These are phyloP conservation scores for Trichoderma erinaceum DNA, from an alignment of 495 filamentous ascomycete genomes.

Conservation along the genomic window DNA sequence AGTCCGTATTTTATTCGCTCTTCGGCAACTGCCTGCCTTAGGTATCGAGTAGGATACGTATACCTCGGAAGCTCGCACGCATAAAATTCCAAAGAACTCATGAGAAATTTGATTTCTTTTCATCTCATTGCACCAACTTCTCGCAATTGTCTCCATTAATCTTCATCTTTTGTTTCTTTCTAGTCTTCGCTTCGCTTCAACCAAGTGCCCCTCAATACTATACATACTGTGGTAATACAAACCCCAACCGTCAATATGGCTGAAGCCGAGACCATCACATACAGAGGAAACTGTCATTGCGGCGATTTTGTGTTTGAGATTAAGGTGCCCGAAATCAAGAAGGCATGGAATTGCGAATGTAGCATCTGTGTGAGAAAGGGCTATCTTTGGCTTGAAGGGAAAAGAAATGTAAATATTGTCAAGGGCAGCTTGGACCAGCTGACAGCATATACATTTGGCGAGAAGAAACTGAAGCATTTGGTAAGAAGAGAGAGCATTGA, in stretches of 20 bases:
- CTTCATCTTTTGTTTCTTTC: neutral
- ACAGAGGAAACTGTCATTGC: slow-evolving; percentile 55
- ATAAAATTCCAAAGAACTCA: neutral
- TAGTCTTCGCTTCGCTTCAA: neutral
- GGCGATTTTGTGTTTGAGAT: slow-evolving; percentile 42
- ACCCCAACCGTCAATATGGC: slow-evolving; percentile 17
- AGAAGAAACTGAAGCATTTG: slow-evolving; percentile 29
- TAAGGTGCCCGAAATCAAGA: slow-evolving; percentile 37
- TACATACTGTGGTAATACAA: neutral
- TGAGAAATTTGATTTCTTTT: neutral
- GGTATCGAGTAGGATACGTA: neutral
- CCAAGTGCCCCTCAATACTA: neutral
- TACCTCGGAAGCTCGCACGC: neutral
- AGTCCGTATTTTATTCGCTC: no score
- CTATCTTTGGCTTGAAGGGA: slow-evolving; percentile 32
- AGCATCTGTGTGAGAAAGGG: slow-evolving; percentile 45
- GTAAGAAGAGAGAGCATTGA: slow-evolving; percentile 20
- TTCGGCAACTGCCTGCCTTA: no score
- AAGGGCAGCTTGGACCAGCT: slow-evolving; percentile 34
- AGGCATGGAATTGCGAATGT: slow-evolving; percentile 42
- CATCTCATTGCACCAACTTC: neutral
- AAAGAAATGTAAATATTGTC: slow-evolving; percentile 31
- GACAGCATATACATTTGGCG: slow-evolving; percentile 32
- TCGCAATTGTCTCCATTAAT: neutral
- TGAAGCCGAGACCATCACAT: slow-evolving; percentile 33